Base-by-base conservation (phyloP, 169 alveolate species). In the Plasmodium gonderi region DNA sequence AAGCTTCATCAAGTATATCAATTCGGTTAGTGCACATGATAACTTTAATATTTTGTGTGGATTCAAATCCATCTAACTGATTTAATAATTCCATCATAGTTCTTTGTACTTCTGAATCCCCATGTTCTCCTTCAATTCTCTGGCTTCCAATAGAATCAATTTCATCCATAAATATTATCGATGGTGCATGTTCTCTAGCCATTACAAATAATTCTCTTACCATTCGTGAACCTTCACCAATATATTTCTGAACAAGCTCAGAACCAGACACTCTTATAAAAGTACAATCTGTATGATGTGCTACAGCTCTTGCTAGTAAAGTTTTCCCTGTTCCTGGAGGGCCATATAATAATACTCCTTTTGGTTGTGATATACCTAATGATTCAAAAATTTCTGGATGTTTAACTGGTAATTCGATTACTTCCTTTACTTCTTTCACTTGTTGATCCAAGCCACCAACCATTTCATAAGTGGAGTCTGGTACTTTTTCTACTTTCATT, bases 221-320 rank as follows among this genome's bases (percentile, higher is more conserved):
- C 99, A 99, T 98, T 40, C 99, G 97, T 0, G 99, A 99, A 17
- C 99, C 99, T 95, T 99, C 99, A 40, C 99, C 99, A 79, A 99
- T 99, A 93, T 99, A 99, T 93, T 99, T 99, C 94, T 99, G 99
- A 26, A 99, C 99, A 45, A 99, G 95, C 91, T 99, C 99, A 60
- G 99, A 97, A 20, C 99, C 99, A 26, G 99, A 98, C 60, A 99
- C 99, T 78, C 99, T 95, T 20, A 99, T 99, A 97, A 99, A 99
- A 80, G 99, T 96, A 40, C 99, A 99, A 92, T 99, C 99, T 12
- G 99, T 99, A 77, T 99, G 98, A 95, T 99, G 99, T 40, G 99
- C 99, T 67, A 99, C 99, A 0, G 99, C 99, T 82, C 99, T 97
- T 2, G 99, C 99, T n/a, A 99, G 96, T 65, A 99, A 95, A 7